These are phyloP conservation scores for Nemania abortiva DNA, from an alignment of 2,329 filamentous ascomycete species.

Conservation along the genomic window DNA sequence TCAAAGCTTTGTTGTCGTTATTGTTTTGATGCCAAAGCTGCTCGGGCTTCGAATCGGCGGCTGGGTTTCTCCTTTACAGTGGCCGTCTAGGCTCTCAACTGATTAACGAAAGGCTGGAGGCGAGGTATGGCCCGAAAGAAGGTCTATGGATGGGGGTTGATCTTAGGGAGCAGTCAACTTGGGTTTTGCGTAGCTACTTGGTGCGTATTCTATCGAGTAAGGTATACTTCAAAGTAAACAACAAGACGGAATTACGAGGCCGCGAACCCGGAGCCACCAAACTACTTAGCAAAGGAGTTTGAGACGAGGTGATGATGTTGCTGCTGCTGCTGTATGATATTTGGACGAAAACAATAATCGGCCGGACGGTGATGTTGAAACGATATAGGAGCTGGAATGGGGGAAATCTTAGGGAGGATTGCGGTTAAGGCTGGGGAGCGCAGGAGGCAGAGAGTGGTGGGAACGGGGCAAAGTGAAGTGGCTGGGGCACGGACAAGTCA, in stretches of 20 bases:
- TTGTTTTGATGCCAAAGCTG: slow-evolving; percentile 20
- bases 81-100: not conserved
- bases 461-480: slow-evolving; percentile 41
- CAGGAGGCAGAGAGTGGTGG: slow-evolving; percentile 34
- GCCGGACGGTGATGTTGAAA: slow-evolving; percentile 15
- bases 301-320: slow-evolving; percentile 5
- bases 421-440: slow-evolving; percentile 31
- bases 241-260: slow-evolving; percentile 19
- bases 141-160: slow-evolving; percentile 23
- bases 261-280: slow-evolving; percentile 14
- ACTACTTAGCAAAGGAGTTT: slow-evolving; percentile 1
- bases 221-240: slow-evolving; percentile 24
- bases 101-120: not conserved
- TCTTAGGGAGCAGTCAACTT: slow-evolving; percentile 19
- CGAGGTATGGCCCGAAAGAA: slow-evolving; percentile 7
- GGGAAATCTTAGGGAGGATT: slow-evolving; percentile 36
- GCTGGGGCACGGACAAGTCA: slow-evolving; percentile 43
- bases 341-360: slow-evolving; percentile 34
- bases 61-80: not conserved
- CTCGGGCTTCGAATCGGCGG: not conserved
- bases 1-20: not conserved
- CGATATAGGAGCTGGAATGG: slow-evolving; percentile 29
- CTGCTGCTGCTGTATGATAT: slow-evolving; percentile 23
- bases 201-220: slow-evolving; percentile 32
- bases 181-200: slow-evolving; percentile 17